Base-by-base conservation (phyloP, 2,329 filamentous ascomycete genomes). In the Pseudogymnoascus verrucosus region DNA sequence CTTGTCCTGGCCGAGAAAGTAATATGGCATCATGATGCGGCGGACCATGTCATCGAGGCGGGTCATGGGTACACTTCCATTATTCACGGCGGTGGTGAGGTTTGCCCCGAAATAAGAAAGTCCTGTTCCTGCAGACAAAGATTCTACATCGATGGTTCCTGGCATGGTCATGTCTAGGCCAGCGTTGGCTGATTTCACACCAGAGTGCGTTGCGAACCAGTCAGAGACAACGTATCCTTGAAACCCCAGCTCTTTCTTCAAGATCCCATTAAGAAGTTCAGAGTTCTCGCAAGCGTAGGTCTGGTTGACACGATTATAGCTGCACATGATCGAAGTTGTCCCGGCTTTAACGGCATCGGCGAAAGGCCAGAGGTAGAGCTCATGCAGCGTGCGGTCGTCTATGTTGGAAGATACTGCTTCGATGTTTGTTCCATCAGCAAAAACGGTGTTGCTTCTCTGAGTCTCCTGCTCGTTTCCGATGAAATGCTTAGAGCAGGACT, bases 281-380 rank as follows among this genome's bases (percentile, higher is more conserved):
- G 75, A 75, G 67, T 79, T 82, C 65, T 82, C 76, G 66, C 81
- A 83, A 3, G 78, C 75, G 66, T 78, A 80, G 0, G 76, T 77
- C 21, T 76, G 73, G 63, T 83, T 82, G 65, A 84, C 61, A 62
- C 75, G 71, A 70, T 90, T 88, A 69, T 96, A 95, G 1, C 86
- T 84, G 74, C 90, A 91, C 91, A 96, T 95, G 63, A 95, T 78
- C 5, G 86, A 87, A 0, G 84, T 87, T 1, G 91, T 89, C 21
- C 90, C 90, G 8, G 89, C 89, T 65, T 83, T 84, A 47, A 96
- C 67, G 5, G 71, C 70, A 37, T 72, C 65, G 42, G 78, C 78
- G 70, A 84, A 84, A 0, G 82, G 82, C 82, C 82, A 84, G 7
- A 79, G 70, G 65, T 83, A 84, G 1, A 84, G 72, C 69, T 85